These are phyloP conservation scores for Neospermospora avenae DNA, from an alignment of 2,329 filamentous ascomycete genomes.

Conservation along the genomic window DNA sequence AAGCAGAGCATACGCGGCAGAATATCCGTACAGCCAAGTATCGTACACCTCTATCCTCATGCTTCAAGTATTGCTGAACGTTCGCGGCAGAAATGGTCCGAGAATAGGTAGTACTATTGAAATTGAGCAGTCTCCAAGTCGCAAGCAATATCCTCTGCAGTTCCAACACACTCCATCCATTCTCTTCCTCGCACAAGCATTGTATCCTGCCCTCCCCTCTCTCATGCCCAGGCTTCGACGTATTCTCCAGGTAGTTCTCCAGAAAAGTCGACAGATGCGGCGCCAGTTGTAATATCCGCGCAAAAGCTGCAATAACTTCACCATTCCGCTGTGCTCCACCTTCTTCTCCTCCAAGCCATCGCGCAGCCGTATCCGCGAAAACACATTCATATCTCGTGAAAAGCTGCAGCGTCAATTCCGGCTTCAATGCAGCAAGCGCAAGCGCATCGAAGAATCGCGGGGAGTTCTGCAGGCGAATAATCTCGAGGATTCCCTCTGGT, in stretches of 20 bases:
- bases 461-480: slow-evolving; percentile 61
- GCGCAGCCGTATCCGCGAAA: slow-evolving; percentile 78
- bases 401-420: slow-evolving; percentile 67
- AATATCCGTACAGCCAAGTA: slow-evolving; percentile 82
- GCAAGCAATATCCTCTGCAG: slow-evolving; percentile 57
- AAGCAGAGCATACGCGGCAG: slow-evolving; percentile 72
- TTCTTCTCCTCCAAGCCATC: slow-evolving; percentile 59
- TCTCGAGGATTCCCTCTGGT: slow-evolving; percentile 65
- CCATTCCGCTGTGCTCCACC: slow-evolving; percentile 20
- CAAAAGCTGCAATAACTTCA: slow-evolving; percentile 66
- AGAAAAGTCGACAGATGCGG: slow-evolving; percentile 75
- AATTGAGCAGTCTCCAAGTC: slow-evolving; percentile 74
- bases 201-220: slow-evolving; percentile 25
- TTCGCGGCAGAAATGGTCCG: slow-evolving; percentile 61
- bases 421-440: slow-evolving; percentile 64
- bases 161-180: slow-evolving; percentile 37
- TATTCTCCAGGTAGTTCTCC: slow-evolving; percentile 43
- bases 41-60: slow-evolving; percentile 58
- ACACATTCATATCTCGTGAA: slow-evolving; percentile 72
- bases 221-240: slow-evolving; percentile 30
- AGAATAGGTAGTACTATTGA: slow-evolving; percentile 67
- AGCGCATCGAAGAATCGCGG: slow-evolving; percentile 69
- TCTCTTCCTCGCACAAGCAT: slow-evolving; percentile 27
- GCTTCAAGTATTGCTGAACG: slow-evolving; percentile 66
- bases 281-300: slow-evolving; percentile 76